Evolutionary conservation across 345 rosid genomes (phyloP).

Genomic region (Anastatica hierochuntica): DNA sequence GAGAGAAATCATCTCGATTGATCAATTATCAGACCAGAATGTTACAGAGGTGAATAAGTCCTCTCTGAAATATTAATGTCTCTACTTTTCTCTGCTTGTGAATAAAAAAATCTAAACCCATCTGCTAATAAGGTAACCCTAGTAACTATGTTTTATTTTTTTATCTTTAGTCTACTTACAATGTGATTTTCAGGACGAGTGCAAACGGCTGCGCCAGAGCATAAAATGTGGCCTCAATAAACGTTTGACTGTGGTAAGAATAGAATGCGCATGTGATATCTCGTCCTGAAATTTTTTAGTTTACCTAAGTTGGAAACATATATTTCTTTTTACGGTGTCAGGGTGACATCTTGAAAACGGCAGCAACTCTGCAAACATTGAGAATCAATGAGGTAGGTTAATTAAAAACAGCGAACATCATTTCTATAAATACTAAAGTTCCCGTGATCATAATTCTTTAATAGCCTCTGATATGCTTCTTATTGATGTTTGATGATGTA

Average conservation of each 20-base stretch:
- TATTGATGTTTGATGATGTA: constrained; percentile 19
- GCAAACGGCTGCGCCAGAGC: constrained; percentile 47
- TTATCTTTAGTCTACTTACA: constrained; percentile 13
- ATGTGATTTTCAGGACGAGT: constrained; percentile 57
- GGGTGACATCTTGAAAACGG: constrained; percentile 70
- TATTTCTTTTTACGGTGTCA: constrained; percentile 18
- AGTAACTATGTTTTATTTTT: neutral
- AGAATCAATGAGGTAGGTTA: constrained; percentile 54
- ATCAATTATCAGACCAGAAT: constrained; percentile 73
- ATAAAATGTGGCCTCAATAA: constrained; percentile 57
- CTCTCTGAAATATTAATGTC: neutral
- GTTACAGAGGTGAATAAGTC: constrained; percentile 60
- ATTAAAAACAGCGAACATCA: neutral
- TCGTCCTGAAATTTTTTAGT: neutral
- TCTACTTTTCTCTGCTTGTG: neutral
- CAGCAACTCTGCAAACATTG: constrained; percentile 44
- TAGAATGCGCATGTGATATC: constrained; percentile 14
- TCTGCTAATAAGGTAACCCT: neutral
- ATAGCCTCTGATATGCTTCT: neutral
- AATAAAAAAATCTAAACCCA: neutral
- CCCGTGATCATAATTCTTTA: neutral
- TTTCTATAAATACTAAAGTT: neutral
- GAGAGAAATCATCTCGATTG: constrained; percentile 61
- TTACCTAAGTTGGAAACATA: neutral
- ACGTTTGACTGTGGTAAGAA: constrained; percentile 56